A percentile compares a stretch with the other conserved stretches of the same genome.
These are phyloP conservation scores for Chamaecyparis obtusa DNA, from an alignment of 75 land plant genomes.

Conservation along the genomic window DNA sequence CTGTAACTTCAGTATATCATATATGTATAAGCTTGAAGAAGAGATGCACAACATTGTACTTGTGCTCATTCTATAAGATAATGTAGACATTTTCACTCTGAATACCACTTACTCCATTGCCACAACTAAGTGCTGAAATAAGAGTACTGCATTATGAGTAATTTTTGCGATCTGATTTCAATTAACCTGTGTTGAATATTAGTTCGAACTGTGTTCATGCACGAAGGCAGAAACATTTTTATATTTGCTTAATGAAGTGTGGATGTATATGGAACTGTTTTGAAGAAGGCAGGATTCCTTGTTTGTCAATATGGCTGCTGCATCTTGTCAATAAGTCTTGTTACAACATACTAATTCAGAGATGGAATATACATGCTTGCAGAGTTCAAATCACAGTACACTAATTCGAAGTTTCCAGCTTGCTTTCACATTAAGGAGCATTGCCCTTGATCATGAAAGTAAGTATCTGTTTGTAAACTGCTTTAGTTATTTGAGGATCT, in stretches of 20 bases:
- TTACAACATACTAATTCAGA: not conserved
- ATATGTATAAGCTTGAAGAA: not conserved
- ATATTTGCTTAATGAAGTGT: not conserved
- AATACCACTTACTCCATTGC: not conserved
- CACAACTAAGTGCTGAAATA: not conserved
- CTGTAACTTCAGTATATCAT: not conserved
- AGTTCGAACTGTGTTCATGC: not conserved
- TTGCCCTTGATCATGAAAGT: conserved; percentile 63
- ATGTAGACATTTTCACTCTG: not conserved
- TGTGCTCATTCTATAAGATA: not conserved
- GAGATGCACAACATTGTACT: not conserved
- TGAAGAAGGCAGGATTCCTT: not conserved
- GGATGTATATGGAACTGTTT: not conserved
- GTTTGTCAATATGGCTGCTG: not conserved
- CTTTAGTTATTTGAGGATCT: not conserved
- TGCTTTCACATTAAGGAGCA: conserved; percentile 68
- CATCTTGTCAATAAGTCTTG: not conserved
- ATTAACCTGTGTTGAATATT: not conserved
- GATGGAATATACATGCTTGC: conserved; percentile 7
- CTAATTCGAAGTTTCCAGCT: conserved; percentile 77
- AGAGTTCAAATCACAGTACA: conserved; percentile 61
- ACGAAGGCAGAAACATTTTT: not conserved
- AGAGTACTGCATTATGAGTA: not conserved
- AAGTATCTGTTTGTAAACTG: conserved; percentile 2
- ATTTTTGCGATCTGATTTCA: not conserved